These are phyloP conservation scores for Bacidia gigantensis DNA, from an alignment of 495 filamentous ascomycete genomes.

Conservation along the genomic window DNA sequence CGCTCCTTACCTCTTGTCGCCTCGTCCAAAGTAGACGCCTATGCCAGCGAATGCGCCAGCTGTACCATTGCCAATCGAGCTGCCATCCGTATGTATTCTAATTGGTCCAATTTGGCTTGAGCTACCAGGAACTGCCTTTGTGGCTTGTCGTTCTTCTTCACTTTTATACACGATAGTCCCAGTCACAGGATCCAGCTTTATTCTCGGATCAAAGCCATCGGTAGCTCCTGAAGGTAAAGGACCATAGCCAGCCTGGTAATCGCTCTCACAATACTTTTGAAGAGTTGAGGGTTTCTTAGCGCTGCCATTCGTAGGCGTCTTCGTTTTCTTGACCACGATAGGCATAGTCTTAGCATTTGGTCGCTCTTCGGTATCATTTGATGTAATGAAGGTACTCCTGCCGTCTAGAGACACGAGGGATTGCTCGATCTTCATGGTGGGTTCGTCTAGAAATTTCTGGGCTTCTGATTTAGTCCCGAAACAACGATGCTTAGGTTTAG, in stretches of 20 bases:
- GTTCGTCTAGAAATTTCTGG: conserved; percentile 49
- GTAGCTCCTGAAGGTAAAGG: conserved; percentile 40
- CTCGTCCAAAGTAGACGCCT: conserved; percentile 75
- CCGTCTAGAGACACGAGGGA: conserved; percentile 2
- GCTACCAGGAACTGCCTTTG: conserved; percentile 27
- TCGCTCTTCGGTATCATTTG: not conserved
- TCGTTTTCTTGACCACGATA: conserved; percentile 24
- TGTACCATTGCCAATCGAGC: conserved; percentile 62
- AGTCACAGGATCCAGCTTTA: conserved; percentile 39
- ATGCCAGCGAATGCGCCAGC: conserved; percentile 61
- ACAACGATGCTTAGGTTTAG: conserved; percentile 65
- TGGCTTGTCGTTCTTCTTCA: conserved; percentile 31
- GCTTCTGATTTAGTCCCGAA: conserved; percentile 71
- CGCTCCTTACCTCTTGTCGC: conserved; percentile 46
- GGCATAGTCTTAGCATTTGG: not conserved
- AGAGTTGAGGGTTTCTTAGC: conserved; percentile 17
- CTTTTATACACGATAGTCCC: conserved; percentile 49
- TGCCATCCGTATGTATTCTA: conserved; percentile 83
- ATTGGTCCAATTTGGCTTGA: conserved; percentile 36
- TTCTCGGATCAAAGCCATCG: conserved; percentile 49
- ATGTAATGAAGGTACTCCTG: conserved; percentile 9
- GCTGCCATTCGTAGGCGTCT: conserved; percentile 20
- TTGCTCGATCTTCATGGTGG: conserved; percentile 16
- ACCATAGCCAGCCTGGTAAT: conserved; percentile 39
- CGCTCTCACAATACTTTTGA: conserved; percentile 19